These are phyloP conservation scores for Suillus weaverae DNA, from an alignment of 768 basidiomycete genomes.

Conservation along the genomic window DNA sequence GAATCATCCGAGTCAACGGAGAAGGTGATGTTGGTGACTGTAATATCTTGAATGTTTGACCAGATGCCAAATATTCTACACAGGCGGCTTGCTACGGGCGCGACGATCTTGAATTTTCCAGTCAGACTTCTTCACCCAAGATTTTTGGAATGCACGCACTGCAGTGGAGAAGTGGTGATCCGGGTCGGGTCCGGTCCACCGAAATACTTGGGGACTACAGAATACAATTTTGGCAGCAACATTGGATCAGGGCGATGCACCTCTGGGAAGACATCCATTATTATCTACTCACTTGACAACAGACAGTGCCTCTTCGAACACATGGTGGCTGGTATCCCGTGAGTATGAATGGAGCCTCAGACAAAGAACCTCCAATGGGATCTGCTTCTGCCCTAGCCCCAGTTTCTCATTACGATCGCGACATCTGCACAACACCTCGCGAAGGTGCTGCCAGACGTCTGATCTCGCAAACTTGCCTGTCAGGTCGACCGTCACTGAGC, in stretches of 20 bases:
- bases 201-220: slow-evolving; percentile 46
- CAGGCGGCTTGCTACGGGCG: slow-evolving; percentile 22
- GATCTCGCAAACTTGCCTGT: slow-evolving; percentile 30
- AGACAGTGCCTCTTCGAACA: slow-evolving; percentile 34
- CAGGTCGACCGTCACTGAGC: slow-evolving; percentile 28
- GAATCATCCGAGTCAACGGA: slow-evolving; percentile 15
- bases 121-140: neutral
- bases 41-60: slow-evolving; percentile 45
- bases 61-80: slow-evolving; percentile 35
- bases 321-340: slow-evolving; percentile 27
- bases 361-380: slow-evolving; percentile 30
- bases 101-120: slow-evolving; percentile 23
- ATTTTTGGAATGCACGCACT: slow-evolving; percentile 34
- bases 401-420: slow-evolving; percentile 7
- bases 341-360: slow-evolving; percentile 43
- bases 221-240: neutral
- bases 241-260: slow-evolving; percentile 2
- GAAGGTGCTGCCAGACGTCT: slow-evolving; percentile 28
- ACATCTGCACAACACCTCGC: slow-evolving; percentile 28
- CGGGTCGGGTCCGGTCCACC: slow-evolving; percentile 63
- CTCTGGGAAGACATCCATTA: neutral
- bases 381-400: slow-evolving; percentile 4
- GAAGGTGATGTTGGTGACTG: slow-evolving; percentile 49
- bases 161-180: slow-evolving; percentile 63
- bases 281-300: slow-evolving; percentile 37